Base-by-base conservation (phyloP, 371 early-diverging fungal genomes). In the Mortierella polycephala region DNA sequence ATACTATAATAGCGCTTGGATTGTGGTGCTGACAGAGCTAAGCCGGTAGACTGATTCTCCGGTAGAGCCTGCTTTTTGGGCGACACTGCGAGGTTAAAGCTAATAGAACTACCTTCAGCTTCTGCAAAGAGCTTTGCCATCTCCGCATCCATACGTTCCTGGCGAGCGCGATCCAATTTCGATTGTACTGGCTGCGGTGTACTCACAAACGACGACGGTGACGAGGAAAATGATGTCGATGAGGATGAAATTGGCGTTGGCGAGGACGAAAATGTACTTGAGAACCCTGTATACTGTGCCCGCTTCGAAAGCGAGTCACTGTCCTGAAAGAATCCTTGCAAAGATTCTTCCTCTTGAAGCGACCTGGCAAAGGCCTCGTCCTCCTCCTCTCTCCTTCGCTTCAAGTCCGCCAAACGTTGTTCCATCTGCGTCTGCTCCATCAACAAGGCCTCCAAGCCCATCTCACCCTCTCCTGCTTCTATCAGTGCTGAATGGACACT, bases 111-210 rank as follows among this genome's bases (percentile, higher is more conserved):
- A 4, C 2, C 30, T 8, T 73, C 73, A 5, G 80, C 65, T 20
- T 69, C 70, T 8, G 65, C 80, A 57, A 79, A 69, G 11, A 79
- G 54, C 39, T 51, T 60, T 10, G 80, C 80, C 80, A 79, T 79
- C 53, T 79, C 80, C 21, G 61, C 69, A 51, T 79, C 80, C 62
- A 62, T 58, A 1, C 67, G 69, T 49, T 79, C 80, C 60, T 79
- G 80, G 2, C 64, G 69, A 42, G 72, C 69, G 20, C 62, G 64
- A 23, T 69, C 80, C 41, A 65, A 41, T 10, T 47, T 65, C 14
- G 80, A 49, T 44, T 79, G 73, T 6, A 41, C 30, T 30, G 30
- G 4, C 30, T 30, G 30, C 4, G 30, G 4, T 8, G 23, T 14
- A 30, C 49, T 20, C 13, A 49, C 57, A 14, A n/a, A 14, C 37